These are phyloP conservation scores for Mycena kentingensis DNA, from an alignment of 768 basidiomycete species.

Conservation along the genomic window DNA sequence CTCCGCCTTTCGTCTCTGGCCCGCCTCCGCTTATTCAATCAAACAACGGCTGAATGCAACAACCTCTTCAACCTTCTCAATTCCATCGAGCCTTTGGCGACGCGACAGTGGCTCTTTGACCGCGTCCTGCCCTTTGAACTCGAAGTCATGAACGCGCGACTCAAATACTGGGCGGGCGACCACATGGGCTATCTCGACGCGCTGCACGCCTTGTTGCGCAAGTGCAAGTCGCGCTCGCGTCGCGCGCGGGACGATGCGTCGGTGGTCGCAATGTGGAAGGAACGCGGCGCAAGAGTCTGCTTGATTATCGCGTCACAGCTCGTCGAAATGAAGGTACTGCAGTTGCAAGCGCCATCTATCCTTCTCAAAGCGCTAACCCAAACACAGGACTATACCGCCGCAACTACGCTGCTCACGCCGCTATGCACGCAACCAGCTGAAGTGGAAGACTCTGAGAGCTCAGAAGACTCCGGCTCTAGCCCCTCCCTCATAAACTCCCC, in stretches of 20 bases:
- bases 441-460: too few relatives aligned
- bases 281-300: conserved; percentile 73
- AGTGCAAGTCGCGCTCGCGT: conserved; percentile 58
- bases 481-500: conserved; percentile 41
- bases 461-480: too few relatives aligned
- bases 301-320: conserved; percentile 81
- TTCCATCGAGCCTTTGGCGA: conserved; percentile 51
- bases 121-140: conserved; percentile 60
- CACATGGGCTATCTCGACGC: conserved; percentile 79
- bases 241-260: conserved; percentile 39
- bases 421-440: conserved; percentile 49
- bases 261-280: conserved; percentile 74
- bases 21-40: conserved; percentile 82
- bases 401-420: conserved; percentile 66
- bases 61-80: conserved; percentile 76
- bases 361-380: too few relatives aligned
- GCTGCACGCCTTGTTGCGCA: conserved; percentile 59
- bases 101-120: conserved; percentile 62
- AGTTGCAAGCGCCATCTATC: too few relatives aligned
- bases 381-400: conserved; percentile 66
- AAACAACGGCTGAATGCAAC: conserved; percentile 81
- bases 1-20: conserved; percentile 78
- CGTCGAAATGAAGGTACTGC: conserved; percentile 81
- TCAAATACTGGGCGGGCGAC: conserved; percentile 83
- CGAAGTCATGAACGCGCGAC: conserved; percentile 70